phyloP scores from a whole-genome alignment of 257 asterid genomes.

The Nyctanthes arbortristis region DNA sequence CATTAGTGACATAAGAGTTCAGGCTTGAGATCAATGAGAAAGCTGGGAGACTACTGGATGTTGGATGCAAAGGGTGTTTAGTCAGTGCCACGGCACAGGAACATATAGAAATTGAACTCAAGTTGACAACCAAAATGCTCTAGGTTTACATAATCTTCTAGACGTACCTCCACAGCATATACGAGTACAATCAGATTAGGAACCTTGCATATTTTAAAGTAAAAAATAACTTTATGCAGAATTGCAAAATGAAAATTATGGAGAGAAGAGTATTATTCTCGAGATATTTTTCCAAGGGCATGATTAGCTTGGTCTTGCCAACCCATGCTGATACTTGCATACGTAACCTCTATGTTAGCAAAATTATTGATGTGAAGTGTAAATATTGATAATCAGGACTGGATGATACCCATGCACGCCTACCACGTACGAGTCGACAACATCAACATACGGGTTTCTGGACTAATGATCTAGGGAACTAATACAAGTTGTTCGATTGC shows the following conservation, averaged over 20 bases:
- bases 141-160: neutral
- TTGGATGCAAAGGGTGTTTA: neutral
- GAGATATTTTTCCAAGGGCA: neutral
- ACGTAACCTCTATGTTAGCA: too few species aligned
- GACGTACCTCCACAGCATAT: neutral
- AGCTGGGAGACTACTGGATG: neutral
- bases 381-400: neutral
- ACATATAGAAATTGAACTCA: neutral
- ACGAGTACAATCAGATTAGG: neutral
- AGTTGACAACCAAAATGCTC: neutral
- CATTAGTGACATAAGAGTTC: neutral
- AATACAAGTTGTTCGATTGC: neutral
- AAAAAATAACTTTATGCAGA: too few species aligned
- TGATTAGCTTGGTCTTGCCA: neutral
- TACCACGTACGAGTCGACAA: neutral
- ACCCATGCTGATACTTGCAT: too few species aligned
- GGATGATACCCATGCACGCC: too few species aligned
- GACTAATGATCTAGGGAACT: neutral
- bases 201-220: neutral
- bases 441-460: neutral
- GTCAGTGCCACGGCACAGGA: neutral
- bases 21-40: neutral
- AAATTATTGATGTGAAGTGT: too few species aligned
- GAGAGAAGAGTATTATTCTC: neutral
- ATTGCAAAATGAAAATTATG: neutral